A percentile compares a stretch with the other conserved stretches of the same genome.
Evolutionary conservation across 2,329 filamentous ascomycete genomes (phyloP).

Genomic region (Xylaria sp.): DNA sequence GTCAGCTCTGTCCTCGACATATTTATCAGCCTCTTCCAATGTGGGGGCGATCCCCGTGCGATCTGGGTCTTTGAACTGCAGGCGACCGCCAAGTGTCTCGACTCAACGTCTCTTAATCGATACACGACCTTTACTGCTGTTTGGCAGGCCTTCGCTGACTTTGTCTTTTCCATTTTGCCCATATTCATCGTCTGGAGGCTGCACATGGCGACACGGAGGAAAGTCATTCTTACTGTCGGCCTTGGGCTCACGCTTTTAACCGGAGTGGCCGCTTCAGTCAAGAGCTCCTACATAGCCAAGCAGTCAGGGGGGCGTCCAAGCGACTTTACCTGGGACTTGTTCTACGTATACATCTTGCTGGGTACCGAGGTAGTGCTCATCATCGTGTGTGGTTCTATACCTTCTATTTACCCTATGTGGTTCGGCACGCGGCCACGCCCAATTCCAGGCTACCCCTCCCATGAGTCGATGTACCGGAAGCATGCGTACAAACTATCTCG

Average conservation of each 20-base stretch:
- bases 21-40: slow-evolving; percentile 18
- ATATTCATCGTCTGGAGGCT: slow-evolving; percentile 21
- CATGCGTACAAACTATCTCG: slow-evolving; percentile 5
- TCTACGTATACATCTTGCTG: background rate
- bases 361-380: slow-evolving; percentile 17
- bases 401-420: slow-evolving; percentile 17
- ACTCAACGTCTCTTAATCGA: background rate
- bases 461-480: slow-evolving; percentile 3
- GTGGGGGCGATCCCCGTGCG: slow-evolving; percentile 12
- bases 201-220: slow-evolving; percentile 14
- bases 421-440: background rate
- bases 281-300: slow-evolving; percentile 10
- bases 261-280: slow-evolving; percentile 5
- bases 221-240: slow-evolving; percentile 16
- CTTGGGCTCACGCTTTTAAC: slow-evolving; percentile 26
- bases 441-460: background rate
- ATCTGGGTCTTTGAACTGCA: slow-evolving; percentile 8
- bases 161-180: slow-evolving; percentile 17
- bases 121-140: slow-evolving; percentile 22
- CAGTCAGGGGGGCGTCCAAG: background rate
- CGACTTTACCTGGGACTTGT: slow-evolving; percentile 10
- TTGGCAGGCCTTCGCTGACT: slow-evolving; percentile 20
- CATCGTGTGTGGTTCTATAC: slow-evolving; percentile 23
- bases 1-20: slow-evolving; percentile 20
- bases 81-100: slow-evolving; percentile 7